phyloP scores from a whole-genome alignment of 2,329 filamentous ascomycete species.

The Zymoseptoria crescenta region DNA sequence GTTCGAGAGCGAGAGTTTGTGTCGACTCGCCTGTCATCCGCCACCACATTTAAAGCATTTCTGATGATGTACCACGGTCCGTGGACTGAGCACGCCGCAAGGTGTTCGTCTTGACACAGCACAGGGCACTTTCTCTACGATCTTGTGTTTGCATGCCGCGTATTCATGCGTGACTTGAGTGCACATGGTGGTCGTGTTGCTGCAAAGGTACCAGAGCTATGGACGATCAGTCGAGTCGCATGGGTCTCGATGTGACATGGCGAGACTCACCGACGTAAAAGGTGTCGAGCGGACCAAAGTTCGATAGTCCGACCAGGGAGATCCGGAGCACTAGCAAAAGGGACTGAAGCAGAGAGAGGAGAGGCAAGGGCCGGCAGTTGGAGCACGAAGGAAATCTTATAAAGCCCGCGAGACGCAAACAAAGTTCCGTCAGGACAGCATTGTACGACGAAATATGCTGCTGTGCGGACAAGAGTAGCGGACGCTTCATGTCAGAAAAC shows the following conservation, averaged over 20 bases:
- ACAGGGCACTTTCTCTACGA: constrained; percentile 38
- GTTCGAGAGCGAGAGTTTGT: not conserved
- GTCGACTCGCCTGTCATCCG: constrained; percentile 23
- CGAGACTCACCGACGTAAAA: not conserved
- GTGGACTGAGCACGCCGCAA: constrained; percentile 36
- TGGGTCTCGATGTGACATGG: not conserved
- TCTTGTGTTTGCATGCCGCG: constrained; percentile 38
- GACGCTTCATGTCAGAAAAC: constrained; percentile 17
- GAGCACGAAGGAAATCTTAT: constrained; percentile 12
- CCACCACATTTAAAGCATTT: constrained; percentile 41
- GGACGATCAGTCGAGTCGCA: not conserved
- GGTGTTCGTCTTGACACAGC: constrained; percentile 38
- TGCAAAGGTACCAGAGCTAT: not conserved
- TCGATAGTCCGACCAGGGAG: not conserved
- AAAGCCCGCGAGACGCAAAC: constrained; percentile 18
- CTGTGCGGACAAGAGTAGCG: constrained; percentile 13
- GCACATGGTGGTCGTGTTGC: constrained; percentile 33
- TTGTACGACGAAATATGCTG: constrained; percentile 14
- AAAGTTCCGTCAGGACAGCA: constrained; percentile 18
- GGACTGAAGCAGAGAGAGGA: not conserved
- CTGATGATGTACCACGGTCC: constrained; percentile 41
- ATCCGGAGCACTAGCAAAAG: not conserved
- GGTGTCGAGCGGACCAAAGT: not conserved
- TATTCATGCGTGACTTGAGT: constrained; percentile 42
- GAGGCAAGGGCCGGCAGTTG: constrained; percentile 3